Evolutionary conservation across 305 asterid species (phyloP).

Genomic region (Lippia alba): DNA sequence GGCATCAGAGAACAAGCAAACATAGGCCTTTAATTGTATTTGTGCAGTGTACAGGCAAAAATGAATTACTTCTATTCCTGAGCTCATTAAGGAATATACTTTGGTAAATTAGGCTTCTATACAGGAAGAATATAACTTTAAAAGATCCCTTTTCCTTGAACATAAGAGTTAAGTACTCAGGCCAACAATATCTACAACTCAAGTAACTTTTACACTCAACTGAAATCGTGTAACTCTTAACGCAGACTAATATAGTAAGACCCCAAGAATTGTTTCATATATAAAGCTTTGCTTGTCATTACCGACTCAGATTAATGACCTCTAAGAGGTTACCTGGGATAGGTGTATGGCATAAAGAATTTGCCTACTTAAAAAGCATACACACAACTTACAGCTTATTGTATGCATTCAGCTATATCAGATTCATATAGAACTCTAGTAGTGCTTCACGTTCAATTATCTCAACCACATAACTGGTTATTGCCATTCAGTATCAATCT

Average conservation of each 20-base stretch:
- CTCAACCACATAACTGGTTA: slow-evolving; percentile 9
- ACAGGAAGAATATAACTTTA: not conserved
- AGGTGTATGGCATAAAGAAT: slow-evolving; percentile 6
- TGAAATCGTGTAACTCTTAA: not conserved
- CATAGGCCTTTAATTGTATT: not conserved
- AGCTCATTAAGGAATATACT: too few relatives aligned
- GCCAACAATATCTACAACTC: not conserved
- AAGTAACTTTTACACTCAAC: not conserved
- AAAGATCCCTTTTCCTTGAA: not conserved
- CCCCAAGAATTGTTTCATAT: not conserved
- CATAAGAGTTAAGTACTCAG: slow-evolving; percentile 6
- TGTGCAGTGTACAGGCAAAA: slow-evolving; percentile 5
- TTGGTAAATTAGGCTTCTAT: not conserved
- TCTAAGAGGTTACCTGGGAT: not conserved
- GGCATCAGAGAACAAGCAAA: slow-evolving; percentile 17
- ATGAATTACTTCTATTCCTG: not conserved
- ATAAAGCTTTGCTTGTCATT: slow-evolving; percentile 12
- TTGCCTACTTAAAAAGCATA: slow-evolving; percentile 13
- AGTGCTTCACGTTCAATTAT: slow-evolving; percentile 28
- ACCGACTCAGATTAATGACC: not conserved
- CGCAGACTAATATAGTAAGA: slow-evolving; percentile 4
- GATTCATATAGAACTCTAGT: slow-evolving; percentile 13
- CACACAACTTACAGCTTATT: not conserved
- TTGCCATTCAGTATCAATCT: slow-evolving; percentile 1
- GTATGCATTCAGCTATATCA: slow-evolving; percentile 16